These are phyloP conservation scores for Coemansia sp. DNA, from an alignment of 192 early-diverging fungal species.

Conservation along the genomic window DNA sequence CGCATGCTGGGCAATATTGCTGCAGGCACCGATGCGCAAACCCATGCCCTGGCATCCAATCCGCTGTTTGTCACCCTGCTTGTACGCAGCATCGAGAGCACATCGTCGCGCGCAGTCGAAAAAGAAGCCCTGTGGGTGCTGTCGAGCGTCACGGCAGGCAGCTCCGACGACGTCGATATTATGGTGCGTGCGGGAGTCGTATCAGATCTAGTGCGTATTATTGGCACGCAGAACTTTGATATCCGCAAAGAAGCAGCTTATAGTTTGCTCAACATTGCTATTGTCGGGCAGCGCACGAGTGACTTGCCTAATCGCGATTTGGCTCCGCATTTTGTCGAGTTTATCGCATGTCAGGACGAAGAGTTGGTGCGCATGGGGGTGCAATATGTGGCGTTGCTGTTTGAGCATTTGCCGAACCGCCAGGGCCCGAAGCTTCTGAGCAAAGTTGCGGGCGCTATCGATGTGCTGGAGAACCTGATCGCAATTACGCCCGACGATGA, in stretches of 20 bases:
- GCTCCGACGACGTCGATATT: slow-evolving; percentile 49
- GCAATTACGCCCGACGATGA: slow-evolving; percentile 57
- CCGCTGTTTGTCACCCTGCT: slow-evolving; percentile 53
- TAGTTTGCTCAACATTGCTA: slow-evolving; percentile 64
- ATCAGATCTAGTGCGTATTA: slow-evolving; percentile 58
- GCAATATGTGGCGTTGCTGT: slow-evolving; percentile 59
- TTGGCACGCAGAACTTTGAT: slow-evolving; percentile 64
- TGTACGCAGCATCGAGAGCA: slow-evolving; percentile 31
- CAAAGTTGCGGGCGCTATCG: slow-evolving; percentile 49
- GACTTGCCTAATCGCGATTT: slow-evolving; percentile 34
- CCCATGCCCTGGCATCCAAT: slow-evolving; percentile 51
- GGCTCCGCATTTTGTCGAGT: slow-evolving; percentile 53
- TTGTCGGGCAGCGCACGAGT: slow-evolving; percentile 16
- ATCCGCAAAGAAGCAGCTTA: slow-evolving; percentile 70
- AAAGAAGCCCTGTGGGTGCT: slow-evolving; percentile 74
- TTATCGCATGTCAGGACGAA: slow-evolving; percentile 62
- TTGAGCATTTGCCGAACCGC: slow-evolving; percentile 52
- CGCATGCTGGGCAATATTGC: slow-evolving; percentile 70
- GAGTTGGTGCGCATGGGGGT: slow-evolving; percentile 65
- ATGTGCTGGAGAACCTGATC: slow-evolving; percentile 60
- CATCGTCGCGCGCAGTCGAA: slow-evolving; percentile 55
- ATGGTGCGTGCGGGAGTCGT: slow-evolving; percentile 59
- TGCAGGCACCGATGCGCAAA: slow-evolving; percentile 62
- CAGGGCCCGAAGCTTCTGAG: slow-evolving; percentile 33
- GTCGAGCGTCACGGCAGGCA: slow-evolving; percentile 64